A percentile compares a stretch with the other conserved stretches of the same genome.
These are phyloP conservation scores for Pseudogymnoascus sp. DNA, from an alignment of 2,329 filamentous ascomycete genomes.

Conservation along the genomic window DNA sequence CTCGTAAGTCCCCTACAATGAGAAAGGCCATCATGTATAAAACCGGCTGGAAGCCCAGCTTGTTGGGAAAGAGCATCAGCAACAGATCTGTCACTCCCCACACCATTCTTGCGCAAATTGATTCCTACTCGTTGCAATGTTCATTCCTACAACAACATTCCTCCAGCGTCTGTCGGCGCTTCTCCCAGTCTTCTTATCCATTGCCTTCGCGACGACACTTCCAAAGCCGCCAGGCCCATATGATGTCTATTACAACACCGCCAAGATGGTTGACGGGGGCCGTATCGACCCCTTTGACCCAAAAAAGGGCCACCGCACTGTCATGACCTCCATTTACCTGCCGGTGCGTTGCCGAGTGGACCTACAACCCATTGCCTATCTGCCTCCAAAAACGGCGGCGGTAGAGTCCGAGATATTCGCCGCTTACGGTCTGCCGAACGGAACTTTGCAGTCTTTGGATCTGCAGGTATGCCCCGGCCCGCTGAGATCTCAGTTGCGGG, in stretches of 20 bases:
- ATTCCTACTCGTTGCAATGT: neutral
- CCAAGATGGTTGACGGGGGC: conserved; percentile 18
- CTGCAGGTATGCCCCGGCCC: conserved; percentile 19
- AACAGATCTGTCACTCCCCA: neutral
- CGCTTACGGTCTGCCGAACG: conserved; percentile 23
- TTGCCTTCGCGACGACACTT: neutral
- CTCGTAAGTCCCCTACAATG: neutral
- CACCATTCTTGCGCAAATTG: neutral
- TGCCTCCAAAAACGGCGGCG: conserved; percentile 26
- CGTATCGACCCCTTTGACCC: conserved; percentile 26
- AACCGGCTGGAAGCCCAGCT: neutral
- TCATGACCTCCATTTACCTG: conserved; percentile 28
- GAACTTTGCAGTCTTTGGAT: conserved; percentile 24
- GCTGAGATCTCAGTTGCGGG: neutral
- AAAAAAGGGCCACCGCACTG: conserved; percentile 16
- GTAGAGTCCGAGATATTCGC: conserved; percentile 19
- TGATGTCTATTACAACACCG: conserved; percentile 16
- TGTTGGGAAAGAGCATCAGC: neutral
- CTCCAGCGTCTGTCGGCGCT: neutral
- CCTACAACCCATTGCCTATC: conserved; percentile 20
- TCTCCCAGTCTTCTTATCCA: neutral
- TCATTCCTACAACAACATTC: neutral
- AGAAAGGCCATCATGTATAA: neutral
- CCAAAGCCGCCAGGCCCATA: conserved; percentile 12
- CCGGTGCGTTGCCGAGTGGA: conserved; percentile 17